Evolutionary conservation across 805 yeast genomes (phyloP), one percentile per base, ranked within the genome.

Genomic region (Saccharomycodes ludwigii): DNA sequence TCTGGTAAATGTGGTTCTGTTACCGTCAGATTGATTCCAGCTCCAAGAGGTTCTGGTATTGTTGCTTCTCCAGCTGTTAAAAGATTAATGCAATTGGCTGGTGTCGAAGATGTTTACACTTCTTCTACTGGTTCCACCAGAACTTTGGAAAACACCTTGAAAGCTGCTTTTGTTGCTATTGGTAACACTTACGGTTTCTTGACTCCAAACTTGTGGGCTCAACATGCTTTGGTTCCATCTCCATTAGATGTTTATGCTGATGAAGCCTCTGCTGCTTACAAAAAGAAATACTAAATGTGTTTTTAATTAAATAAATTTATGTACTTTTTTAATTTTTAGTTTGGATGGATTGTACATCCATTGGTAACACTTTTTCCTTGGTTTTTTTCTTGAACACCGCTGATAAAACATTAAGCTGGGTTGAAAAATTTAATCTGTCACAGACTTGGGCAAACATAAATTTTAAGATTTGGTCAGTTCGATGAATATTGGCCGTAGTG

Each of bases 1-100:
- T 80, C 97, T 52, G 98, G 98, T 74, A 91, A 88, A 85, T 91
- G 97, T 76, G 98, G 98, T 79, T 88, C 97, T 68, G 97, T 91
- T 61, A 66, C 79, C 46, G 95, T 88, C 53, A 85, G 98, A 78
- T 78, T 91, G 64, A 86, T 91, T 63, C 98, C 98, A 69, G 98
- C 98, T 52, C 97, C 98, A 78, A 91, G 98, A 78, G 98, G 98
- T 88, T 85, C 94, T 66, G 97, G 96, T 81, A 83, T 91, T 63
- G 95, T 91, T 56, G 98, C 98, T 62, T 91, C 98, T 55, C 97
- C 98, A 66, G 95, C 95, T 53, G 97, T 91, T 66, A 88, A 86
- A 82, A 85, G 85, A 73, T 78, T 91, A 69, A 73, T 91, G 73
- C 95, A 88, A 74, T 82, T 91, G 65, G 98, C 96, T 62, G 98